Percentiles rank a stretch among this genome's conserved stretches.
phyloP scores from a whole-genome alignment of 441 rosid genomes.

The Mallotus japonicus region DNA sequence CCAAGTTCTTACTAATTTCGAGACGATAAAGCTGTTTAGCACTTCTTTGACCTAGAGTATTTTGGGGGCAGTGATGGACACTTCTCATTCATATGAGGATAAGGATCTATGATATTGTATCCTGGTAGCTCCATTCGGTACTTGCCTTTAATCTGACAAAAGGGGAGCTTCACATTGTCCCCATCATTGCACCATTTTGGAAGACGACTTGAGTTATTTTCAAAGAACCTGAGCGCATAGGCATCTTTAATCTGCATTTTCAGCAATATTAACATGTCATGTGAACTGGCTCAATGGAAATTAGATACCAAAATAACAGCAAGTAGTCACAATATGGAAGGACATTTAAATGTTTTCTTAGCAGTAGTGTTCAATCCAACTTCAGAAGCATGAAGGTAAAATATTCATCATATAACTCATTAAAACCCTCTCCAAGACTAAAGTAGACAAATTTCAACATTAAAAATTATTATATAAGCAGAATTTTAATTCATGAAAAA shows the following conservation, averaged over 20 bases:
- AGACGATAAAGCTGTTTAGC: constrained; percentile 36
- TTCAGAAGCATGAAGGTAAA: neutral
- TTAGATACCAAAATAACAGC: neutral
- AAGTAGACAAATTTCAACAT: neutral
- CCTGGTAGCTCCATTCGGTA: constrained; percentile 94
- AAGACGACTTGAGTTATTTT: constrained; percentile 70
- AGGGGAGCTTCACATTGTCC: constrained; percentile 72
- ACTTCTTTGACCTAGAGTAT: constrained; percentile 59
- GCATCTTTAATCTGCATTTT: constrained; percentile 87
- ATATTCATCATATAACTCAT: neutral
- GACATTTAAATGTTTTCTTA: neutral
- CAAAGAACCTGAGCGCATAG: constrained; percentile 74
- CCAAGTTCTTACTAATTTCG: neutral
- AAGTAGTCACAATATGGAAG: neutral
- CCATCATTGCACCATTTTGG: constrained; percentile 95
- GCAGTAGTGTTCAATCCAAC: neutral
- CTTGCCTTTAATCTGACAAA: constrained; percentile 86
- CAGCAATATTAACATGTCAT: neutral
- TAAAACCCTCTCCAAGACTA: no score
- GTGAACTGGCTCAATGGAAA: neutral
- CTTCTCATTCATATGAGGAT: constrained; percentile 89
- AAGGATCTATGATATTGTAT: constrained; percentile 78
- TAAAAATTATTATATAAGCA: neutral
- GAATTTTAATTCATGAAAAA: neutral
- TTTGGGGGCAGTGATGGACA: constrained; percentile 95